Percentiles rank a stretch among this genome's conserved stretches.
These are phyloP conservation scores for Linnemannia hyalina DNA, from an alignment of 192 early-diverging fungal genomes.

Conservation along the genomic window DNA sequence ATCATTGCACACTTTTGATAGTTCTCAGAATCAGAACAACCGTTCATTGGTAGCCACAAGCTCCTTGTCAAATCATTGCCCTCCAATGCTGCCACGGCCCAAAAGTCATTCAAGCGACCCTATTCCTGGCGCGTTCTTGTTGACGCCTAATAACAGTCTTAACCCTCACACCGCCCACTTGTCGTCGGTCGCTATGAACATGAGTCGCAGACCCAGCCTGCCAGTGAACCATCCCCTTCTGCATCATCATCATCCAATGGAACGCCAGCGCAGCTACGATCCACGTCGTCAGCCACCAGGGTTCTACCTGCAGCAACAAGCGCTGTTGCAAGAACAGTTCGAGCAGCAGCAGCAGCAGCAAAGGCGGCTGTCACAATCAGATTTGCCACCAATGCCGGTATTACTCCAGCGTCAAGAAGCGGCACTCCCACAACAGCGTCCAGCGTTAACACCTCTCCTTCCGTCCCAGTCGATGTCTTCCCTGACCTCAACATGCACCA, in stretches of 20 bases:
- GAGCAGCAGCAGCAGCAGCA: neutral
- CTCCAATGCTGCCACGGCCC: neutral
- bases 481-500: neutral
- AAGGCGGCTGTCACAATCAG: too few relatives aligned
- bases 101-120: neutral
- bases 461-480: neutral
- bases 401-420: too few relatives aligned
- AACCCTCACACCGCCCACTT: constrained; percentile 13
- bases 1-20: neutral
- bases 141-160: neutral
- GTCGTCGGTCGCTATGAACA: constrained; percentile 10
- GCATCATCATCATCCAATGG: constrained; percentile 5
- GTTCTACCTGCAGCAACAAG: constrained; percentile 22
- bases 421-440: neutral
- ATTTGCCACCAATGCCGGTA: too few relatives aligned
- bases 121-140: neutral
- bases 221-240: constrained; percentile 29
- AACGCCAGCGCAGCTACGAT: constrained; percentile 24
- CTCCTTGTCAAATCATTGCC: neutral
- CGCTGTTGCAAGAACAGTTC: constrained; percentile 9
- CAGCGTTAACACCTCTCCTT: neutral
- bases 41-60: neutral
- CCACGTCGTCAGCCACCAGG: constrained; percentile 18
- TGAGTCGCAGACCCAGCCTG: constrained; percentile 29
- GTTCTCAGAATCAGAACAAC: neutral